Evolutionary conservation across 2,329 filamentous ascomycete genomes (phyloP).

Genomic region (Aspergillus unguis): DNA sequence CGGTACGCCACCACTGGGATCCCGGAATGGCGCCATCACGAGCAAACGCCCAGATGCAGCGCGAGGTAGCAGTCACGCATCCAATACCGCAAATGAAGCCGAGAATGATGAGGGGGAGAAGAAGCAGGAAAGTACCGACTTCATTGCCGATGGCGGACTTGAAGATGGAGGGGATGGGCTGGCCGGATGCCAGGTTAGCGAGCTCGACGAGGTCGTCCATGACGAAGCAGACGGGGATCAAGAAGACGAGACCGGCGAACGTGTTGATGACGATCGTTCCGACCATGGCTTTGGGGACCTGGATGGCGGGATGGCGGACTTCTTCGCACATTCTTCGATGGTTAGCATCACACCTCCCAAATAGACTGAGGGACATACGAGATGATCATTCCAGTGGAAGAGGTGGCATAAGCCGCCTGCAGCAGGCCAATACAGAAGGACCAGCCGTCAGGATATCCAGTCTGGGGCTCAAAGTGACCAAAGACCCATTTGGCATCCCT

Average conservation of each 20-base stretch:
- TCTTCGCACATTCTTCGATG: slow-evolving; percentile 64
- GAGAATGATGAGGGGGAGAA: slow-evolving; percentile 63
- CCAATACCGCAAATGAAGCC: slow-evolving; percentile 74
- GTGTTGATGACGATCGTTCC: slow-evolving; percentile 65
- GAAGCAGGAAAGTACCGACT: slow-evolving; percentile 68
- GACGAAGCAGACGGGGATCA: slow-evolving; percentile 73
- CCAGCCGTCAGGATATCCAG: slow-evolving; percentile 59
- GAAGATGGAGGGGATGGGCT: slow-evolving; percentile 73
- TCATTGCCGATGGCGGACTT: slow-evolving; percentile 70
- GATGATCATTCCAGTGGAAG: slow-evolving; percentile 67
- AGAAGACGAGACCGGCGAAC: slow-evolving; percentile 63
- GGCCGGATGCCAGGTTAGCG: slow-evolving; percentile 64
- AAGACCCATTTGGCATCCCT: slow-evolving; percentile 59
- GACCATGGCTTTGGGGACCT: slow-evolving; percentile 69
- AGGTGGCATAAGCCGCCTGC: slow-evolving; percentile 54
- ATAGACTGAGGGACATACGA: slow-evolving; percentile 25
- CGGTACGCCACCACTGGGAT: slow-evolving; percentile 62
- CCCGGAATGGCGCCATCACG: slow-evolving; percentile 74
- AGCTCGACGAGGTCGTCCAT: slow-evolving; percentile 64
- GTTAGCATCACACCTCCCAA: background rate
- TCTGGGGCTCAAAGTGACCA: slow-evolving; percentile 2
- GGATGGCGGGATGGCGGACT: slow-evolving; percentile 64
- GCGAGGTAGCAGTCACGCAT: slow-evolving; percentile 68
- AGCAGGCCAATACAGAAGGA: slow-evolving; percentile 71
- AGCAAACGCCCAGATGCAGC: slow-evolving; percentile 74